These are phyloP conservation scores for Alternaria conjuncta DNA, from an alignment of 2,329 filamentous ascomycete genomes.

Conservation along the genomic window DNA sequence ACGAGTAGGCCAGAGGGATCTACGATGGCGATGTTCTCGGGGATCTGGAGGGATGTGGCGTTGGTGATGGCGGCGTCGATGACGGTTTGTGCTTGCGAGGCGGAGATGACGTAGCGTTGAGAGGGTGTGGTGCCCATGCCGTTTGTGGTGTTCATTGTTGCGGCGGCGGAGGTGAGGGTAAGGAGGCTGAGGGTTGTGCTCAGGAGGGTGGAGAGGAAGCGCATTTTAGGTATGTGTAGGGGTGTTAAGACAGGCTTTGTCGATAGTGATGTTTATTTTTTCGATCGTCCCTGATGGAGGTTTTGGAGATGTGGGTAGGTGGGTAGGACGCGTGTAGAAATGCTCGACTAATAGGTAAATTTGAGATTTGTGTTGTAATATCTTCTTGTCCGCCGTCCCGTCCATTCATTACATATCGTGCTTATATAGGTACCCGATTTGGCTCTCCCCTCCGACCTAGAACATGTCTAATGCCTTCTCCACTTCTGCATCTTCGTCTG, in stretches of 20 bases:
- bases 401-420: neutral
- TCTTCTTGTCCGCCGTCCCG: neutral
- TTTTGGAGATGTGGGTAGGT: neutral
- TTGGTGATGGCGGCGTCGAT: constrained; percentile 28
- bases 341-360: neutral
- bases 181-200: constrained; percentile 8
- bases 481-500: neutral
- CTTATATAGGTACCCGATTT: neutral
- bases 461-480: neutral
- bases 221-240: neutral
- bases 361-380: neutral
- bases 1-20: constrained; percentile 37
- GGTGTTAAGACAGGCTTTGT: neutral
- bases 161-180: constrained; percentile 12
- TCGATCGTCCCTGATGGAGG: neutral
- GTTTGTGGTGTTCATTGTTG: constrained; percentile 30
- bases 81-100: constrained; percentile 32
- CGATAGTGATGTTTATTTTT: neutral
- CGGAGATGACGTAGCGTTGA: constrained; percentile 26
- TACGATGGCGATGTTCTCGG: constrained; percentile 39
- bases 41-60: constrained; percentile 29
- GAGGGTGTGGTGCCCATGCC: constrained; percentile 29
- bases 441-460: neutral
- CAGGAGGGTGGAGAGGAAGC: neutral
- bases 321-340: neutral